A percentile compares a stretch with the other conserved stretches of the same genome.
phyloP scores from a whole-genome alignment of 192 early-diverging fungal genomes.

The Powellomyces hirtus region DNA sequence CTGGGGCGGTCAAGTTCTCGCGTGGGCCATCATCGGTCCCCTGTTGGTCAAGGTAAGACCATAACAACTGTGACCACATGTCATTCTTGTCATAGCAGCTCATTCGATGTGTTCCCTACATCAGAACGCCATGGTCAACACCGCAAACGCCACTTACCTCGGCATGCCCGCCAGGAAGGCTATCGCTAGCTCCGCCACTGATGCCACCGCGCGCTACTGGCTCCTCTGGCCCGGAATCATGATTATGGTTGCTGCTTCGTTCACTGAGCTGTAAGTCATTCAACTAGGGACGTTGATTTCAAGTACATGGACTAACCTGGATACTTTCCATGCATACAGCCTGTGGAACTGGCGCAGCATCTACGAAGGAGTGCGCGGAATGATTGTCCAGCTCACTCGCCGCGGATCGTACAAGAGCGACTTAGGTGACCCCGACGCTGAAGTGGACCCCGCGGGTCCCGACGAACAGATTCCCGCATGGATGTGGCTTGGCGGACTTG shows the following conservation, averaged over 20 bases:
- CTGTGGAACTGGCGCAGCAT: constrained; percentile 46
- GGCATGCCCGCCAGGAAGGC: constrained; percentile 2
- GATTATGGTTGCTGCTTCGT: constrained; percentile 62
- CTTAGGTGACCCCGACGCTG: neutral
- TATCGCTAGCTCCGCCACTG: constrained; percentile 12
- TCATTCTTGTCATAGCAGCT: too few species aligned
- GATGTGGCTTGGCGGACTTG: constrained; percentile 64
- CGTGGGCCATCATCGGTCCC: constrained; percentile 63
- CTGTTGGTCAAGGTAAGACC: constrained; percentile 33
- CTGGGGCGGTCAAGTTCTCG: constrained; percentile 46
- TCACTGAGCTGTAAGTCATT: constrained; percentile 65
- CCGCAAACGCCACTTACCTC: constrained; percentile 11
- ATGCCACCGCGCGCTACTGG: constrained; percentile 56
- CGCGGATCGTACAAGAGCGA: neutral
- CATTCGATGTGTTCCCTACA: too few species aligned
- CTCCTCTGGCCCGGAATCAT: constrained; percentile 71
- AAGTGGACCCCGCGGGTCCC: constrained; percentile 42
- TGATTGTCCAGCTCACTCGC: constrained; percentile 5
- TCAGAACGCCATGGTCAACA: too few species aligned
- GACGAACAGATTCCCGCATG: constrained; percentile 59
- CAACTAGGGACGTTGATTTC: too few species aligned
- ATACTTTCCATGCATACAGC: too few species aligned
- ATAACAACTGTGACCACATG: too few species aligned
- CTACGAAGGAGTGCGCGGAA: constrained; percentile 39
- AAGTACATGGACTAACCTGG: too few species aligned